Evolutionary conservation across 352 stramenopile species (phyloP).

Genomic region (Pythium folliculosum): DNA sequence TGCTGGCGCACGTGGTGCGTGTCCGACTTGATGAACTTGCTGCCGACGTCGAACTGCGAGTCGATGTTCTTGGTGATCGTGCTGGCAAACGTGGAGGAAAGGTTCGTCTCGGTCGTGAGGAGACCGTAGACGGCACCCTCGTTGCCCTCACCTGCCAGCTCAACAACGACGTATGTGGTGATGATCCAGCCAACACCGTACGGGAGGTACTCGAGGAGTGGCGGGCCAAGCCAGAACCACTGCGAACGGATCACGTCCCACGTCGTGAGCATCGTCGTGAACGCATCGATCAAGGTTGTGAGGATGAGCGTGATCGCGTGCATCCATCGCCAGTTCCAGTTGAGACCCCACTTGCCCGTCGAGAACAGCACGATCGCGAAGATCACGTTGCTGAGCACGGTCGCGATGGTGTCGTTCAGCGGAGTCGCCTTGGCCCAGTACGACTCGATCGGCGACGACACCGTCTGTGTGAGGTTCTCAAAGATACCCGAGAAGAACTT

Average conservation of each 20-base stretch:
- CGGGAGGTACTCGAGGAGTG: slow-evolving; percentile 45
- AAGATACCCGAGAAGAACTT: too few relatives aligned
- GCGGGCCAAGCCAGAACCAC: slow-evolving; percentile 18
- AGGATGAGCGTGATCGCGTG: too few relatives aligned
- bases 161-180: slow-evolving; percentile 38
- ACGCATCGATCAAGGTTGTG: too few relatives aligned
- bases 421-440: too few relatives aligned
- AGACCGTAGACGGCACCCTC: slow-evolving; percentile 29
- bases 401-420: too few relatives aligned
- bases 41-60: slow-evolving; percentile 20
- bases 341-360: too few relatives aligned
- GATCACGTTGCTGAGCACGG: too few relatives aligned
- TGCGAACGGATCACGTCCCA: slow-evolving; percentile 16
- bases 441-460: too few relatives aligned
- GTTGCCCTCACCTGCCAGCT: slow-evolving; percentile 34
- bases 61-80: slow-evolving; percentile 30
- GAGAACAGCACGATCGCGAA: too few relatives aligned
- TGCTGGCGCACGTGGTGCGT: slow-evolving; percentile 27
- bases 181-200: slow-evolving; percentile 49
- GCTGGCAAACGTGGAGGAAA: slow-evolving; percentile 25
- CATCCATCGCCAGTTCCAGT: too few relatives aligned
- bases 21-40: slow-evolving; percentile 24
- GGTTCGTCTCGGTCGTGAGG: slow-evolving; percentile 15
- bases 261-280: slow-evolving; percentile 8
- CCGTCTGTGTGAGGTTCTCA: too few relatives aligned